Percentiles rank a stretch among this genome's conserved stretches.
These are phyloP conservation scores for Mimosa pudica DNA, from an alignment of 306 rosid species.

Conservation along the genomic window DNA sequence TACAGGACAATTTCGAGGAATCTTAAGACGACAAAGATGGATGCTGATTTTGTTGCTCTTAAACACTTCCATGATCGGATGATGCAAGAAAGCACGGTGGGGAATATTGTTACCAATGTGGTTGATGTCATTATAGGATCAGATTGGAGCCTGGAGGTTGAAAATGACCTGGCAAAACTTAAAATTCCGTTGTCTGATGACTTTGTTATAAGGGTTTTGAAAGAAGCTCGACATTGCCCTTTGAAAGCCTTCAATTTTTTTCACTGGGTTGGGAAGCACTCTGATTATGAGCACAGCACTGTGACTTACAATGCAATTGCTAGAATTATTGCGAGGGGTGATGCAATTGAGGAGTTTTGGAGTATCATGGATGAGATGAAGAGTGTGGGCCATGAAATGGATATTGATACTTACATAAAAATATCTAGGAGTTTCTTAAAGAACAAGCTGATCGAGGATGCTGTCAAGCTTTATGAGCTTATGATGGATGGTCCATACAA, in stretches of 20 bases:
- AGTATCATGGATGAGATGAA: slow-evolving; percentile 65
- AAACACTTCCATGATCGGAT: slow-evolving; percentile 51
- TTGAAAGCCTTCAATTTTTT: slow-evolving; percentile 64
- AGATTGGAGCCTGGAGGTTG: slow-evolving; percentile 65
- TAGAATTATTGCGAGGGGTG: slow-evolving; percentile 62
- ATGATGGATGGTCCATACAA: slow-evolving; percentile 87
- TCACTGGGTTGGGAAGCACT: slow-evolving; percentile 56
- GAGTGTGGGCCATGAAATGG: slow-evolving; percentile 60
- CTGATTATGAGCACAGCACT: slow-evolving; percentile 55
- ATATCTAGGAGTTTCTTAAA: slow-evolving; percentile 67
- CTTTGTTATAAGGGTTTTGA: slow-evolving; percentile 63
- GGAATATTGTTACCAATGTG: slow-evolving; percentile 54
- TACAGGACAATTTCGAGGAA: slow-evolving; percentile 41
- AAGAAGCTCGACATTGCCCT: slow-evolving; percentile 56
- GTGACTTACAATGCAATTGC: slow-evolving; percentile 74
- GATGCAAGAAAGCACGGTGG: slow-evolving; percentile 62
- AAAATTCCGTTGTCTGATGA: slow-evolving; percentile 54
- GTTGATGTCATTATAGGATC: slow-evolving; percentile 51
- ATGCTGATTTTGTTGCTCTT: slow-evolving; percentile 52
- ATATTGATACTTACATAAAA: slow-evolving; percentile 78
- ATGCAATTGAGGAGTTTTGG: slow-evolving; percentile 74
- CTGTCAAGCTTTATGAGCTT: slow-evolving; percentile 84
- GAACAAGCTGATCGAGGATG: slow-evolving; percentile 70
- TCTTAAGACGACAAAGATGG: slow-evolving; percentile 58
- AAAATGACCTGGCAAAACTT: slow-evolving; percentile 48